Evolutionary conservation across 1,284 basidiomycete genomes (phyloP).

Genomic region (Leccinum pachyderme): DNA sequence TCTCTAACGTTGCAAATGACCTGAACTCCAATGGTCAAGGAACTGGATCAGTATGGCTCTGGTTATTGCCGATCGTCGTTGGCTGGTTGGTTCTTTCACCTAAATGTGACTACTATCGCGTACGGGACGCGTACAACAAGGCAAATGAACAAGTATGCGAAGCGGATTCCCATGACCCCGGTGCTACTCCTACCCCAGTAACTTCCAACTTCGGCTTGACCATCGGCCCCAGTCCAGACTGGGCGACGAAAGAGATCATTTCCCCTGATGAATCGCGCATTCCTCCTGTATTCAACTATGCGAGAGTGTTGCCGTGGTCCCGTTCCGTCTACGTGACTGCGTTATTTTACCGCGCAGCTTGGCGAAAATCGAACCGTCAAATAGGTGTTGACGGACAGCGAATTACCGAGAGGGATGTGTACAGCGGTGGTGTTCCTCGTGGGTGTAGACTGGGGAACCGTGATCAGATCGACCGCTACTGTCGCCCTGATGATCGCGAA

Average conservation of each 20-base stretch:
- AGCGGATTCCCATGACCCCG: background rate
- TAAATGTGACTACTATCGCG: slow-evolving; percentile 36
- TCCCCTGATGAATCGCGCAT: slow-evolving; percentile 24
- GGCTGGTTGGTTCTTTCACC: slow-evolving; percentile 43
- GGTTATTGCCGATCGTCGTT: slow-evolving; percentile 42
- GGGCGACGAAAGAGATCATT: background rate
- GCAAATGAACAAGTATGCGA: slow-evolving; percentile 28
- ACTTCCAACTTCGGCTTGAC: slow-evolving; percentile 21
- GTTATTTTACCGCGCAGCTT: slow-evolving; percentile 24
- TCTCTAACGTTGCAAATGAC: slow-evolving; percentile 23
- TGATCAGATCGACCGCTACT: slow-evolving; percentile 30
- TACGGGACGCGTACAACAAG: slow-evolving; percentile 32
- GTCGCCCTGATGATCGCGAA: slow-evolving; percentile 7
- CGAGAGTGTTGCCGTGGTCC: slow-evolving; percentile 30
- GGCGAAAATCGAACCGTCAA: slow-evolving; percentile 3
- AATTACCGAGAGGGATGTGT: background rate
- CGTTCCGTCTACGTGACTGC: slow-evolving; percentile 17
- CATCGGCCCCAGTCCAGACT: slow-evolving; percentile 19
- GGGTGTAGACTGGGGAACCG: slow-evolving; percentile 26
- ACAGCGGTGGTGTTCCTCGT: background rate
- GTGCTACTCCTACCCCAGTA: background rate
- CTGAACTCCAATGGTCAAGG: slow-evolving; percentile 33
- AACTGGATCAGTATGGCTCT: slow-evolving; percentile 40
- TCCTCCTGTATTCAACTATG: slow-evolving; percentile 34
- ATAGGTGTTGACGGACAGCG: slow-evolving; percentile 1